Evolutionary conservation across 306 rosid species (phyloP).

Genomic region (Styphnolobium japonicum): DNA sequence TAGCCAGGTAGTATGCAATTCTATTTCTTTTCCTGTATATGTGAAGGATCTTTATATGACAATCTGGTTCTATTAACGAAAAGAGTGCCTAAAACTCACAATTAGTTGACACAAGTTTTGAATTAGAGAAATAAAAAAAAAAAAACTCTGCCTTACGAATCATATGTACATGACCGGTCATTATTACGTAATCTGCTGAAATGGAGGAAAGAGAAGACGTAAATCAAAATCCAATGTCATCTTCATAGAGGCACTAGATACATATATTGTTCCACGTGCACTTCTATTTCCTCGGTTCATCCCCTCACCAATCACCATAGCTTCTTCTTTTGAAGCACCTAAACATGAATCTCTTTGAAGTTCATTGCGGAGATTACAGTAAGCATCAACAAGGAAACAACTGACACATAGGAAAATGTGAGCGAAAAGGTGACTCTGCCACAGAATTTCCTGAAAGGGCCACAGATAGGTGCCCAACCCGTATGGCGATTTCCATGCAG

Average conservation of each 20-base stretch:
- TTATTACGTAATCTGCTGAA: not conserved
- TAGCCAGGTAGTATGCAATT: no score
- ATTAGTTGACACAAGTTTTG: no score
- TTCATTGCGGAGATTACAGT: slow-evolving; percentile 38
- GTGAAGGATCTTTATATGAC: not conserved
- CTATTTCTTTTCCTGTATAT: not conserved
- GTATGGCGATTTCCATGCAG: slow-evolving; percentile 46
- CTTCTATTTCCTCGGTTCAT: not conserved
- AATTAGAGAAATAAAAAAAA: no score
- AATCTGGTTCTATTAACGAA: not conserved
- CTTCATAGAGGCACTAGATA: not conserved
- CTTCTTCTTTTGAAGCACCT: not conserved
- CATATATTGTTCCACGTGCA: not conserved
- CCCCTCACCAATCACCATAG: not conserved
- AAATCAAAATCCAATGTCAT: not conserved
- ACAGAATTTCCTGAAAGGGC: slow-evolving; percentile 40
- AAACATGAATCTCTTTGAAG: slow-evolving; percentile 29
- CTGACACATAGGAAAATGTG: slow-evolving; percentile 46
- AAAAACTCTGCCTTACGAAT: not conserved
- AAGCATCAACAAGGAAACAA: slow-evolving; percentile 37
- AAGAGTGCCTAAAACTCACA: not conserved
- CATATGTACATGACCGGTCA: not conserved
- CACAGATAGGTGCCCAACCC: slow-evolving; percentile 57
- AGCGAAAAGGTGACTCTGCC: slow-evolving; percentile 26
- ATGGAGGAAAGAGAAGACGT: not conserved